Base-by-base conservation (phyloP, 1,284 basidiomycete genomes). In the Somion occarium region DNA sequence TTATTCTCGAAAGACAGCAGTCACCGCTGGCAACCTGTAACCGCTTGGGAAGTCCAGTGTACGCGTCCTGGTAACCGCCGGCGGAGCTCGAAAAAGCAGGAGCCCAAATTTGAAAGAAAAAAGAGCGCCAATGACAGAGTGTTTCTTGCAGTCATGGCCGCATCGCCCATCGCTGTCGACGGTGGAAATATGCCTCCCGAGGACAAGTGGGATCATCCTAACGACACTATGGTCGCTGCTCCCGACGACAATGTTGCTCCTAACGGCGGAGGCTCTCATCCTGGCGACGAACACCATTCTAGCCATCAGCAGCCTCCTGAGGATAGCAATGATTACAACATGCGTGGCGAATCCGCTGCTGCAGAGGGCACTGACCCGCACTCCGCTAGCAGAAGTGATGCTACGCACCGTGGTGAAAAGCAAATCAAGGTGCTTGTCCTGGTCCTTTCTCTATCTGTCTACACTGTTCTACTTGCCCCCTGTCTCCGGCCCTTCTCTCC, bases 381-480 rank as follows among this genome's bases (percentile, higher is more conserved):
- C 49, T 22, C 46, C 45, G 59, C 59, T 55, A 54, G 48, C 61
- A 67, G 56, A 52, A 57, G 55, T 61, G 67, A 66, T 45, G 49
- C 73, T 63, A 73, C 74, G 53, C 72, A 73, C 59, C 80, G 76
- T 61, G 83, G 85, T 64, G 87, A 90, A 73, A 89, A 88, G 76
- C 85, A 86, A 73, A 73, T 85, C 78, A 90, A 90, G 88, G 87
- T 90, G 88, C 86, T 88, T 90, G 85, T 79, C n/a, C 77, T 82
- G 78, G 77, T 79, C 76, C 75, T 70, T 69, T 67, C 55, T 57
- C 53, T 68, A 71, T 74, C 48, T 58, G 50, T 59, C 54, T 61
- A 15, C 20, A 25, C 25, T 38, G 11, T 39, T 24, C 38, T 19
- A n/a, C 7, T 24, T 44, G 38, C 39, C 56, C 56, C 57, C 64